phyloP scores from a whole-genome alignment of 345 rosid genomes.

The Citrus hindsii region DNA sequence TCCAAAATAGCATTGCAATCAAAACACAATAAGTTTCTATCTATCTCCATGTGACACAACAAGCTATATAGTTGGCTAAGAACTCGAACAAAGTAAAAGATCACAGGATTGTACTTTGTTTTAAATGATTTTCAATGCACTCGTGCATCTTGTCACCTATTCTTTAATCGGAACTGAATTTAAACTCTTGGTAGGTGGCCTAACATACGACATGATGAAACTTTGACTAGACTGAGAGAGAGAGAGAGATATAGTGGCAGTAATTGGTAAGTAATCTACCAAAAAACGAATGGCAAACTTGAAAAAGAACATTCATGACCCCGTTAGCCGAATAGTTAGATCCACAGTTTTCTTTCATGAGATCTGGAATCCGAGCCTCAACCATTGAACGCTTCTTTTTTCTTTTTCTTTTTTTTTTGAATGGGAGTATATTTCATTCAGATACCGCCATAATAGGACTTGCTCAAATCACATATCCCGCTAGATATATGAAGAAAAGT shows the following conservation, averaged over 20 bases:
- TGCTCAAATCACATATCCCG: no score
- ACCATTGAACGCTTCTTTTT: neutral
- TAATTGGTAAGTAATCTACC: conserved; percentile 23
- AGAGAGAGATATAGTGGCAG: neutral
- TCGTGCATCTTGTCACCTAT: conserved; percentile 11
- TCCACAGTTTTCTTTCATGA: neutral
- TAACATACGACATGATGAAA: conserved; percentile 19
- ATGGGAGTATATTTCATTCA: neutral
- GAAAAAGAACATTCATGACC: neutral
- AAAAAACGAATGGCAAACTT: neutral
- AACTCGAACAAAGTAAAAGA: neutral
- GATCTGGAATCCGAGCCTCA: neutral
- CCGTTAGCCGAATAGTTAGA: neutral
- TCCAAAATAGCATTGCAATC: neutral
- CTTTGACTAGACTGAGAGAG: neutral
- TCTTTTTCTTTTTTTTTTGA: no score
- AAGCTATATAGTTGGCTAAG: neutral
- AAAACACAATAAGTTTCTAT: neutral
- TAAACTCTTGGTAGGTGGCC: conserved; percentile 29
- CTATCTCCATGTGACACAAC: neutral
- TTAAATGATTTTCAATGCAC: neutral
- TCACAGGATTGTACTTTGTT: neutral
- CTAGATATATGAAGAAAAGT: neutral
- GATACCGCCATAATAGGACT: neutral
- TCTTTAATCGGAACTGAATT: neutral